These are phyloP conservation scores for Xylariaceae sp. DNA, from an alignment of 2,329 filamentous ascomycete genomes.

Conservation along the genomic window DNA sequence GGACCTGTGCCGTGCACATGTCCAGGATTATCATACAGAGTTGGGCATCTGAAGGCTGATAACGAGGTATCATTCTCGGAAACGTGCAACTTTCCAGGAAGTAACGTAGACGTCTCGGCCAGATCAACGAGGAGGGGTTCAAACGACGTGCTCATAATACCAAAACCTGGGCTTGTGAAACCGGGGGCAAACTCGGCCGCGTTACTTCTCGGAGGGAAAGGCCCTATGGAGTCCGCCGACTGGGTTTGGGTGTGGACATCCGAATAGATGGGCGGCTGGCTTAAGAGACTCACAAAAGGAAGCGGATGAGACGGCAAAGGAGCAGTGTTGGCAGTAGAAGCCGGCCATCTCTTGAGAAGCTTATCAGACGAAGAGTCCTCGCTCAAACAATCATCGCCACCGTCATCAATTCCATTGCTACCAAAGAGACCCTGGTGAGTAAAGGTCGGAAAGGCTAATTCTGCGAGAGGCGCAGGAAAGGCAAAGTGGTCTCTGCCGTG, in stretches of 20 bases:
- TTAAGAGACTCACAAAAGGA: conserved; percentile 4
- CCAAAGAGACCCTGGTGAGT: background rate
- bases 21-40: conserved; percentile 4
- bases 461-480: conserved; percentile 1
- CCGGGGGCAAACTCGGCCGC: conserved; percentile 9
- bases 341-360: conserved; percentile 9
- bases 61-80: background rate
- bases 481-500: conserved; percentile 3
- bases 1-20: background rate
- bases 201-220: conserved; percentile 8
- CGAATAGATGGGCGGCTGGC: conserved; percentile 12
- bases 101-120: conserved; percentile 2
- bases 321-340: background rate
- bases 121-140: conserved; percentile 2
- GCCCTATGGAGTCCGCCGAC: conserved; percentile 3
- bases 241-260: conserved; percentile 11
- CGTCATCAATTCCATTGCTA: background rate
- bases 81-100: conserved; percentile 1
- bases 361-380: conserved; percentile 5
- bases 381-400: background rate
- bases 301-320: background rate
- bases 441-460: conserved; percentile 5
- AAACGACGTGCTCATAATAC: conserved; percentile 8
- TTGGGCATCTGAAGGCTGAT: background rate
- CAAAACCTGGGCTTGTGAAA: conserved; percentile 12